Evolutionary conservation across 768 basidiomycete genomes (phyloP).

Genomic region (Boletus huronensis): DNA sequence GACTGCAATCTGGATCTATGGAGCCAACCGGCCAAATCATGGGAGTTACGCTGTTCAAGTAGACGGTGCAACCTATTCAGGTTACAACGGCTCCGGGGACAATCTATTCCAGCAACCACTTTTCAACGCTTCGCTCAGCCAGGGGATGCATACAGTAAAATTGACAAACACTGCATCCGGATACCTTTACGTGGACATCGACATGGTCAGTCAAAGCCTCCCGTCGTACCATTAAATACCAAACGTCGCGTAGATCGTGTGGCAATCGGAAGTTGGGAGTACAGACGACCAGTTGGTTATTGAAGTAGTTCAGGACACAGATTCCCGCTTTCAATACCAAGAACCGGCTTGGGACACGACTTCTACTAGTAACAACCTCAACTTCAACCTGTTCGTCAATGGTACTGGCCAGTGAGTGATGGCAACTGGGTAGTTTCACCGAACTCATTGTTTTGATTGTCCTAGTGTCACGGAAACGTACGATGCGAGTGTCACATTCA

Average conservation of each 20-base stretch:
- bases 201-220: constrained; percentile 34
- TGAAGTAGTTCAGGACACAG: constrained; percentile 34
- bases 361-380: constrained; percentile 25
- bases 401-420: constrained; percentile 41
- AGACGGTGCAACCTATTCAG: constrained; percentile 33
- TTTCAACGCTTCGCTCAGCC: constrained; percentile 35
- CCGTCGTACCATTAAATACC: background rate
- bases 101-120: constrained; percentile 39
- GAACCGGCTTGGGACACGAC: constrained; percentile 36
- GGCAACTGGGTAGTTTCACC: background rate
- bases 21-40: constrained; percentile 47
- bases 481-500: constrained; percentile 35
- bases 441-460: background rate
- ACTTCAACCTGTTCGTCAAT: constrained; percentile 38
- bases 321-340: constrained; percentile 39
- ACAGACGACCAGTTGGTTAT: constrained; percentile 8
- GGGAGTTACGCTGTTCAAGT: constrained; percentile 43
- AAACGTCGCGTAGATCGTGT: constrained; percentile 20
- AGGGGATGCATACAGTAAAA: constrained; percentile 36
- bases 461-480: constrained; percentile 35
- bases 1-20: constrained; percentile 46
- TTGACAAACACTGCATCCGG: constrained; percentile 35
- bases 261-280: constrained; percentile 29
- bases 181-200: constrained; percentile 40
- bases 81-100: constrained; percentile 28